phyloP scores from a whole-genome alignment of 306 rosid genomes.

The Quillaja saponaria region DNA sequence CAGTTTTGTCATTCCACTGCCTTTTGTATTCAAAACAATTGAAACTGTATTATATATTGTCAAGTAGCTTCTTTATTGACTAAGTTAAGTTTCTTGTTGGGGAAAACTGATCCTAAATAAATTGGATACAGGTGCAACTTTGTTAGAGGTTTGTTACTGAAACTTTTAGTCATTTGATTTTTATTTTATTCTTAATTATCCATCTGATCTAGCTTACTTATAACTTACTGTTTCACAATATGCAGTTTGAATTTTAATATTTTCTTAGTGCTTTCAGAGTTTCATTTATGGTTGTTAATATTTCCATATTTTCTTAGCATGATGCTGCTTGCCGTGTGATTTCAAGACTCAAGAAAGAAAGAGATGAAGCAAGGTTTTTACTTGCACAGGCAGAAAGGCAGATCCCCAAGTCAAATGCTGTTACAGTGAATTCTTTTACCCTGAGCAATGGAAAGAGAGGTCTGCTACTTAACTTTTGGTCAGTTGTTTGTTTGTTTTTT shows the following conservation, averaged over 20 bases:
- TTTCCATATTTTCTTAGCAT: slow-evolving; percentile 51
- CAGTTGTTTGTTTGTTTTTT: neutral
- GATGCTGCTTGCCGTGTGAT: slow-evolving; percentile 99
- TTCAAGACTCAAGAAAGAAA: slow-evolving; percentile 85
- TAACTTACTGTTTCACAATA: slow-evolving; percentile 4
- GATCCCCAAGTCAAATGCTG: slow-evolving; percentile 48
- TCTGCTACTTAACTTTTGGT: slow-evolving; percentile 36
- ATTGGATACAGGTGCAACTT: no score
- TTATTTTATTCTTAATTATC: neutral
- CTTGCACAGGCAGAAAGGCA: slow-evolving; percentile 90
- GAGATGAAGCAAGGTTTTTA: slow-evolving; percentile 84
- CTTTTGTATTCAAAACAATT: no score
- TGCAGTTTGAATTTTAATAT: neutral
- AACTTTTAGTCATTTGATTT: no score
- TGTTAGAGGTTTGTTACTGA: neutral
- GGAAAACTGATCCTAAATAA: no score
- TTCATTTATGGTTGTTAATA: slow-evolving; percentile 22
- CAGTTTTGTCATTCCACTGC: no score
- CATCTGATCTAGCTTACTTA: neutral
- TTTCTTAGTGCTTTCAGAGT: neutral
- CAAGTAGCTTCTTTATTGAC: no score
- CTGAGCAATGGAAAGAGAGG: slow-evolving; percentile 85
- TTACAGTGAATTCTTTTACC: slow-evolving; percentile 52
- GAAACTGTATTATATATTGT: no score
- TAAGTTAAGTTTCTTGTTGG: no score